These are phyloP conservation scores for Hymenoscyphus fructigenus DNA, from an alignment of 2,329 filamentous ascomycete genomes.

Conservation along the genomic window DNA sequence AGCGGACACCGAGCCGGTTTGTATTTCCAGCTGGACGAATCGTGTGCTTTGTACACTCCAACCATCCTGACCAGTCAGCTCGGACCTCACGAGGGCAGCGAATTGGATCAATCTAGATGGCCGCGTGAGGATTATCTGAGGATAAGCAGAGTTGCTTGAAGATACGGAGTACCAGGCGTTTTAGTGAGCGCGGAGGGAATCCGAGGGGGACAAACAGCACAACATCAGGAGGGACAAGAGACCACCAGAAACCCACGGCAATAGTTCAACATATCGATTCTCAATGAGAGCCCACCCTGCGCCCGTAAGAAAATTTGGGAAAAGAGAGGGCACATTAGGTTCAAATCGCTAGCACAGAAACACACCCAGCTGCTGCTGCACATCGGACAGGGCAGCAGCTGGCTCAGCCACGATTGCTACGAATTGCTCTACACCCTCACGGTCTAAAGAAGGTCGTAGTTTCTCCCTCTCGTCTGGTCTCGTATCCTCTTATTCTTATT, in stretches of 20 bases:
- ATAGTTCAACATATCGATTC: not conserved
- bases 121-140: not conserved
- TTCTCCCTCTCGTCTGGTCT: not conserved
- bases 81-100: not conserved
- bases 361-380: not conserved
- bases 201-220: not conserved
- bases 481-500: not conserved
- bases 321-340: not conserved
- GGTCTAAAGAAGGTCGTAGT: not conserved
- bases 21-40: not conserved
- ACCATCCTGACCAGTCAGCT: conserved; percentile 2
- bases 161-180: not conserved
- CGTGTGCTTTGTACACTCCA: not conserved
- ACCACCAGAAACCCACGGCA: not conserved
- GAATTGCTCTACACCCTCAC: conserved; percentile 3
- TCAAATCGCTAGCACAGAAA: not conserved
- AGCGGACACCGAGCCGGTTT: not conserved
- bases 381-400: not conserved
- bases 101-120: conserved; percentile 4
- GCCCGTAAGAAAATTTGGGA: too few species aligned
- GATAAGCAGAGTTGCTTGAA: not conserved
- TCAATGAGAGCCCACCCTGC: not conserved
- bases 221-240: not conserved
- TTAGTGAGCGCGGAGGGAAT: conserved; percentile 1
- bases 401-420: conserved; percentile 5